Base-by-base conservation (phyloP, 108 stramenopile genomes). In the Fistulifera solaris region DNA sequence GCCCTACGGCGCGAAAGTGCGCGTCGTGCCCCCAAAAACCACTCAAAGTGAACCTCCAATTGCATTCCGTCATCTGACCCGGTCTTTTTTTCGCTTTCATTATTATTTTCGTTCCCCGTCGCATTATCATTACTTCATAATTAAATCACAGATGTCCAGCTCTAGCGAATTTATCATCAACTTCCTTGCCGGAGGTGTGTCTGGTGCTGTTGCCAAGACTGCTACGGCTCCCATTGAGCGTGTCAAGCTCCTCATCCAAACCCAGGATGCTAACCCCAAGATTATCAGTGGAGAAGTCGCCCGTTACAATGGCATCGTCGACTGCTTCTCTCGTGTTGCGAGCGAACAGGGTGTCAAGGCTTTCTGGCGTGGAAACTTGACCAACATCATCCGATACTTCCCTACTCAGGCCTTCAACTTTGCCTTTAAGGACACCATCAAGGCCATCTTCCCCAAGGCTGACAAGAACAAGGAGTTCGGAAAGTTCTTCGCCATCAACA, bases 361-460 rank as follows among this genome's bases (percentile, higher is more conserved):
- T 60, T 89, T 93, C 75, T 99, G 98, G 98, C 85, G 96, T 63
- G 98, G 98, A 52, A 97, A 99, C 86, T 61, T 89, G 61, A 95
- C 94, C 69, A 99, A 97, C 81, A 90, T 99, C 51, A 87, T 96
- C 75, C 93, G 98, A 65, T 96, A 96, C 67, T 95, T 99, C 76
- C 98, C 98, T 43, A 95, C 95, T 48, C 96, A 99, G 76, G 96
- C 96, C 31, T 94, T 98, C 76, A 99, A 97, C 93, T 98, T 99
- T 71, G 93, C 96, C 73, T 94, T 99, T 78, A 96, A 96, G 93
- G 96, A 99, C 60, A 61, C 75, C 50, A 93, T 96, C 90, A 98
- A 98, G 90, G 73, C 70, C 16, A 44, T 98, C 45, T 97, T 99
- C 89, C 96, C 96, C 51, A 92, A 89, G 79, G 94, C 85, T 52